Base-by-base conservation (phyloP, 176 grass and related monocot species). In the Areca catechu region DNA sequence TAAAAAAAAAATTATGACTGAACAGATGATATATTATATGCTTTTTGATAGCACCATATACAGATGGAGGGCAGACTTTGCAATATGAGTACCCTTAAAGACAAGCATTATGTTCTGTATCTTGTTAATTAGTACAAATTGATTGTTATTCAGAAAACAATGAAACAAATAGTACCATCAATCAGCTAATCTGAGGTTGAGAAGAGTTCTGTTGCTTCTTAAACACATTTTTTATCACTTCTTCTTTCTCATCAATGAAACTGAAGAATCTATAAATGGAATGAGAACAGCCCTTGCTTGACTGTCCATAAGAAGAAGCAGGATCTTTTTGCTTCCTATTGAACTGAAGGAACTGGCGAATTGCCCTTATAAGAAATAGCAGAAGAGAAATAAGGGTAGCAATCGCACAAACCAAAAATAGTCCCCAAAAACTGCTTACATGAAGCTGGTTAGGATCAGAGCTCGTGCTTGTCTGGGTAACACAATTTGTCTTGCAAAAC, bases 181-280 rank as follows among this genome's bases (percentile, higher is more conserved):
- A 50, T 65, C 62, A 67, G 18, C 49, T 55, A 67, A 0, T 67
- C 20, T 54, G 51, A 20, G 65, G n/a, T 47, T 43, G 34, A 14
- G 58, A 62, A 5, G 24, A 22, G 24, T 30, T 61, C 6, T 43
- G 34, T 43, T 24, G n/a, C 22, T 53, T 50, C 51, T 55, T 62
- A 48, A 62, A 37, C n/a, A 15, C 24, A 24, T 37, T 54, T 15
- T 62, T 62, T 34, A 72, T 54, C 16, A 19, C 57, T 54, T 62
- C 69, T 60, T 72, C 70, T 62, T 54, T 72, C 50, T 62, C 18
- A 34, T 72, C 70, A 24, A 72, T 72, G 58, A 72, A 72, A 22
- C 37, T 27, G 23, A 72, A 62, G 50, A 72, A 72, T 19, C 20
- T 53, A 24, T 54, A 62, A 22, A 72, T 54, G 19, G 50, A 25